These are phyloP conservation scores for Postia placenta DNA, from an alignment of 768 basidiomycete species.

Conservation along the genomic window DNA sequence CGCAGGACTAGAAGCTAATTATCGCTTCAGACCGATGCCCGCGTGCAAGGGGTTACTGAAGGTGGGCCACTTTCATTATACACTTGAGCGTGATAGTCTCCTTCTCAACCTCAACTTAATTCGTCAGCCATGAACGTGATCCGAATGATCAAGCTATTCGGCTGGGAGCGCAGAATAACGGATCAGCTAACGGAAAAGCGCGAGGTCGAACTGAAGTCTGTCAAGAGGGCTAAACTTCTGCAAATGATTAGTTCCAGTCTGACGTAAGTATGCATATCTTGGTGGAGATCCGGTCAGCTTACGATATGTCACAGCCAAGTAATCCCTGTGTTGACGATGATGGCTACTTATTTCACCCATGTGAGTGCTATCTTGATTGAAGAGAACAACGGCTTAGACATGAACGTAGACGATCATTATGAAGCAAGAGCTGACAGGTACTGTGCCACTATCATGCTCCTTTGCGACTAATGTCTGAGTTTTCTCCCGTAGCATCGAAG, in stretches of 20 bases:
- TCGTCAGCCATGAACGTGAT: slow-evolving; percentile 29
- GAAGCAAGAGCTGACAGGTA: slow-evolving; percentile 32
- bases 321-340: slow-evolving; percentile 62
- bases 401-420: slow-evolving; percentile 30
- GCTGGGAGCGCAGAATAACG: slow-evolving; percentile 41
- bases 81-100: not conserved
- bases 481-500: slow-evolving; percentile 21
- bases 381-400: too few species aligned
- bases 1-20: not conserved
- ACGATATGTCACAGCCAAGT: slow-evolving; percentile 36
- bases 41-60: slow-evolving; percentile 40
- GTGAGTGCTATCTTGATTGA: slow-evolving; percentile 35
- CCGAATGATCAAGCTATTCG: slow-evolving; percentile 47
- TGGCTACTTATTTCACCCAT: slow-evolving; percentile 57
- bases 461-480: not conserved
- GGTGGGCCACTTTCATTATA: slow-evolving; percentile 15
- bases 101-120: slow-evolving; percentile 11
- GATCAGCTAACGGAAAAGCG: slow-evolving; percentile 50
- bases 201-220: slow-evolving; percentile 52
- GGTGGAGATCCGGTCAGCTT: not conserved
- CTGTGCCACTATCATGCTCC: too few species aligned
- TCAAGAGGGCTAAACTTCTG: slow-evolving; percentile 49
- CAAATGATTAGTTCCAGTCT: slow-evolving; percentile 38
- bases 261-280: slow-evolving; percentile 28
- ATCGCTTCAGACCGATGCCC: slow-evolving; percentile 33